Conservation (phyloP, 2,329 filamentous ascomycete species). For the Grosmannia serpens region DNA sequence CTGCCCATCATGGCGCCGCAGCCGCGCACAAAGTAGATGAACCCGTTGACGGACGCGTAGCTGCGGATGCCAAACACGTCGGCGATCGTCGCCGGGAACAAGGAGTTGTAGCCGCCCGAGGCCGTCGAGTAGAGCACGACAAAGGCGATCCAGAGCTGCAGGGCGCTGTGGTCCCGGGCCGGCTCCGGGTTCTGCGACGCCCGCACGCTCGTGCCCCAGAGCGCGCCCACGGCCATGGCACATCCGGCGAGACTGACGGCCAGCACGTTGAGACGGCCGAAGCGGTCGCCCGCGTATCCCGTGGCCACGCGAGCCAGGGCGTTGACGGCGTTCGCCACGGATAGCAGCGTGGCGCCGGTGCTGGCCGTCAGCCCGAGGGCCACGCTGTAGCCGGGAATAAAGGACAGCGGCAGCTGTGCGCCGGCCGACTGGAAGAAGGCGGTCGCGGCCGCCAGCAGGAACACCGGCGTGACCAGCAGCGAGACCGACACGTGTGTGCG, state of each 20-base stretch:
- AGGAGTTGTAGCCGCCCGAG: constrained; percentile 31
- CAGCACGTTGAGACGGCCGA: constrained; percentile 36
- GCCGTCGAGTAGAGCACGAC: constrained; percentile 30
- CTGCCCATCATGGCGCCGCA: constrained; percentile 32
- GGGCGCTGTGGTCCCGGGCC: not conserved
- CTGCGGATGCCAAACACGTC: constrained; percentile 35
- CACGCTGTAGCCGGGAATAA: constrained; percentile 34
- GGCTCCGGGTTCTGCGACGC: not conserved
- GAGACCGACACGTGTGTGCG: constrained; percentile 35
- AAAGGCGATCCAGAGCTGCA: constrained; percentile 16
- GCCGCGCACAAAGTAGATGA: constrained; percentile 32
- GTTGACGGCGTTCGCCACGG: constrained; percentile 33
- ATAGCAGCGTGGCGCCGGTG: constrained; percentile 30
- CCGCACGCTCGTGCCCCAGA: constrained; percentile 11
- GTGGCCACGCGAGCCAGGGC: constrained; percentile 29
- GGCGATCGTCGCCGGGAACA: constrained; percentile 34
- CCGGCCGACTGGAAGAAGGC: constrained; percentile 47
- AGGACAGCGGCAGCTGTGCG: constrained; percentile 33
- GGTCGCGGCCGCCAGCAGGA: constrained; percentile 81
- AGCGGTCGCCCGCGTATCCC: constrained; percentile 32
- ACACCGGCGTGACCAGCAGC: constrained; percentile 78
- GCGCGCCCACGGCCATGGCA: constrained; percentile 7
- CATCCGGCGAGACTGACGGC: constrained; percentile 14
- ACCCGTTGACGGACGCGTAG: constrained; percentile 35
- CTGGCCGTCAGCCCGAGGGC: constrained; percentile 27